These are phyloP conservation scores for Metarhizium anisopliae DNA, from an alignment of 2,329 filamentous ascomycete genomes.

Conservation along the genomic window DNA sequence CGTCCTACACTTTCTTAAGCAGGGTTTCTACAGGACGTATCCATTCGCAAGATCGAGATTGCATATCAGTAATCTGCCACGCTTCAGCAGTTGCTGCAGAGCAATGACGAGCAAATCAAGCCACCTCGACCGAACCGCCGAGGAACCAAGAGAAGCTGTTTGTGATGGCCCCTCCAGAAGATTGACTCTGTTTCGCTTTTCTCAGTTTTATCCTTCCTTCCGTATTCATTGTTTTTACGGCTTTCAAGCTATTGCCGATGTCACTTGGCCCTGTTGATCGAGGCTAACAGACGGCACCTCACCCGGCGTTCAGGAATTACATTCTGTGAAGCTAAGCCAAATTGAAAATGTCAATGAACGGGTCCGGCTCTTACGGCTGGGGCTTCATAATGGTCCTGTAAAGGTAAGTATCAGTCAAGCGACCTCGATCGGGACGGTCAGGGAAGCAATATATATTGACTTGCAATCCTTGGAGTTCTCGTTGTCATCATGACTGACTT, in stretches of 20 bases:
- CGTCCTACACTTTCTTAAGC: too few relatives aligned
- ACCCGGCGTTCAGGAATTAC: constrained; percentile 33
- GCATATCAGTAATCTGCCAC: background rate
- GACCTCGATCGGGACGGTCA: background rate
- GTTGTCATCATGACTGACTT: background rate
- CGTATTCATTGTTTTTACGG: too few relatives aligned
- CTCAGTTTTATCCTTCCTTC: too few relatives aligned
- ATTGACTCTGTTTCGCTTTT: background rate
- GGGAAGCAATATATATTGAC: background rate
- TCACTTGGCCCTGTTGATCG: background rate
- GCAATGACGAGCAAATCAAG: constrained; percentile 1
- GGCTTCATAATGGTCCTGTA: constrained; percentile 38
- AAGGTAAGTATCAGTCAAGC: constrained; percentile 29
- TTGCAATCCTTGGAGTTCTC: background rate
- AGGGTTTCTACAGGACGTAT: background rate
- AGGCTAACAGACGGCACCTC: background rate
- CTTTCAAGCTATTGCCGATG: background rate
- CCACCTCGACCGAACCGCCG: constrained; percentile 65
- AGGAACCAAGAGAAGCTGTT: constrained; percentile 58
- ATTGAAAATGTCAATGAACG: constrained; percentile 58
- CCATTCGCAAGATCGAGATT: background rate
- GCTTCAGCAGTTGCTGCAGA: background rate
- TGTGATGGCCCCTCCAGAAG: constrained; percentile 13
- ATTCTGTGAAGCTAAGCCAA: constrained; percentile 50
- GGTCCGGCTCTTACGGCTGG: constrained; percentile 60